Conservation (phyloP, 352 stramenopile genomes). For the Phytophthora fragariae region DNA sequence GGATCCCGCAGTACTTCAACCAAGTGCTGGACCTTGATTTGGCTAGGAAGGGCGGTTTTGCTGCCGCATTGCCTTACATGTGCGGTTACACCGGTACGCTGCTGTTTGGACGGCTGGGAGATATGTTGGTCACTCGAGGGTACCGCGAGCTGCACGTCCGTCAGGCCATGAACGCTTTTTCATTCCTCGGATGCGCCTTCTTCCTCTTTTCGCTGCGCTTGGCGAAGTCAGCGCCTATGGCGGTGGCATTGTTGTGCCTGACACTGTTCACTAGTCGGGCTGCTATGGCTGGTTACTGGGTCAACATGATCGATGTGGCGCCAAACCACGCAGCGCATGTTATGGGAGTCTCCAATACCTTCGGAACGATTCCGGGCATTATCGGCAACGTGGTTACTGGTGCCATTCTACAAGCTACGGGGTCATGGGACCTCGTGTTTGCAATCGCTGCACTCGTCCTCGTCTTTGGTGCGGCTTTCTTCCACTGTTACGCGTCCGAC, state of each 20-base stretch:
- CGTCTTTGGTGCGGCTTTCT: conserved; percentile 74
- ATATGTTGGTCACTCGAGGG: conserved; percentile 69
- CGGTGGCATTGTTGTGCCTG: conserved; percentile 74
- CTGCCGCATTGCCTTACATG: conserved; percentile 78
- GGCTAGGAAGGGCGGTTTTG: conserved; percentile 66
- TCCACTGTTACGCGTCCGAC: conserved; percentile 82
- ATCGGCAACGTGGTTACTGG: conserved; percentile 88
- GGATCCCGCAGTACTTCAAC: conserved; percentile 90
- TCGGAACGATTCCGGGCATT: conserved; percentile 86
- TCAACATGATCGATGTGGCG: conserved; percentile 92
- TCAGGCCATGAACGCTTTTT: conserved; percentile 79
- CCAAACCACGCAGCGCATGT: conserved; percentile 83
- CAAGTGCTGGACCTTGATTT: conserved; percentile 83
- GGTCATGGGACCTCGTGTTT: conserved; percentile 87
- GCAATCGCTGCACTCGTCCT: conserved; percentile 76
- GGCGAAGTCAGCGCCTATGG: conserved; percentile 54
- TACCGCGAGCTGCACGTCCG: conserved; percentile 80
- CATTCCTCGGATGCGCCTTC: conserved; percentile 73
- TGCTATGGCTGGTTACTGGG: conserved; percentile 85
- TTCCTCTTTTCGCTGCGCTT: conserved; percentile 82
- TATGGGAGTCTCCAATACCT: conserved; percentile 90
- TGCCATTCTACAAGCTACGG: conserved; percentile 74
- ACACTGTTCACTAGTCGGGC: conserved; percentile 83
- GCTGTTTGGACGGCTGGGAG: conserved; percentile 72
- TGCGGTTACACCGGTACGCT: conserved; percentile 82